Conservation (phyloP, 2,329 filamentous ascomycete genomes). For the Ramichloridium luteum region DNA sequence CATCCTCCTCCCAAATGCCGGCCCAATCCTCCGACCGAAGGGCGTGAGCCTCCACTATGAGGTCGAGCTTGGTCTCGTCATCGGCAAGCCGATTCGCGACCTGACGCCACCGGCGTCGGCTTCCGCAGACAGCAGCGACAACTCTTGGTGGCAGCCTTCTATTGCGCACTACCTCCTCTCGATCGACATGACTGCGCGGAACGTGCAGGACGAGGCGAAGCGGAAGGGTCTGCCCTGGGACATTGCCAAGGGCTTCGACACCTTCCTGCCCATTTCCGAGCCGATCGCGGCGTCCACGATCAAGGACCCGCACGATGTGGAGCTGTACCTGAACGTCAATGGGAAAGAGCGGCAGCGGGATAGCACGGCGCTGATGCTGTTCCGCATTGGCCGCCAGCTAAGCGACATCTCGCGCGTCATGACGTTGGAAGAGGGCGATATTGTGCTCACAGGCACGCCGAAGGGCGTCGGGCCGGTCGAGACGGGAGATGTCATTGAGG, state of each 20-base stretch:
- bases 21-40: slow-evolving; percentile 67
- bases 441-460: slow-evolving; percentile 91
- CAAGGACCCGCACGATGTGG: slow-evolving; percentile 74
- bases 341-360: slow-evolving; percentile 66
- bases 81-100: slow-evolving; percentile 70
- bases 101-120: no score
- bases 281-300: slow-evolving; percentile 71
- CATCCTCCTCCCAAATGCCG: slow-evolving; percentile 65
- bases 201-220: slow-evolving; percentile 93
- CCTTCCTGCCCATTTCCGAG: slow-evolving; percentile 78
- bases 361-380: slow-evolving; percentile 88
- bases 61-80: slow-evolving; percentile 81
- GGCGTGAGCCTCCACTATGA: slow-evolving; percentile 88
- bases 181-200: slow-evolving; percentile 96
- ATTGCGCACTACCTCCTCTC: slow-evolving; percentile 80
- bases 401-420: slow-evolving; percentile 91
- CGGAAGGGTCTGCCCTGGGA: slow-evolving; percentile 92
- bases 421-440: slow-evolving; percentile 82
- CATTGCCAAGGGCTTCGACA: slow-evolving; percentile 96
- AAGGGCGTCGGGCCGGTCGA: slow-evolving; percentile 85
- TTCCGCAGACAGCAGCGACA: slow-evolving; percentile 54
- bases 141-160: slow-evolving; percentile 63
- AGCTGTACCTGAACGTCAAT: slow-evolving; percentile 79
- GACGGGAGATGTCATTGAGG: slow-evolving; percentile 76
- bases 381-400: slow-evolving; percentile 74